A percentile compares a stretch with the other conserved stretches of the same genome.
phyloP scores from a whole-genome alignment of 1,284 basidiomycete species.

The Pyrrhoderma noxium region DNA sequence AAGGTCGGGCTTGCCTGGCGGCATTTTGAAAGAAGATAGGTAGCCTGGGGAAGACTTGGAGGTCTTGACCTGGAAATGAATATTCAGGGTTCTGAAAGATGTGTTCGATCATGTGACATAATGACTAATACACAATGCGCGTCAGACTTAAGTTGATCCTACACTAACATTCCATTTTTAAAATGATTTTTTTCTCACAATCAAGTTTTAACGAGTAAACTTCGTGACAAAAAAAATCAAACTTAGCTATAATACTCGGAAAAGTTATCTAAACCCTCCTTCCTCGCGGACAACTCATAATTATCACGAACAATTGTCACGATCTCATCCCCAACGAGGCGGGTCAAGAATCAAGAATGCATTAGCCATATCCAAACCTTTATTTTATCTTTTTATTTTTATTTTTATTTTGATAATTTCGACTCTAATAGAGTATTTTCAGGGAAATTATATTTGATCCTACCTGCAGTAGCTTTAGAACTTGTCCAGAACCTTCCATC shows the following conservation, averaged over 20 bases:
- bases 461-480: slow-evolving; percentile 34
- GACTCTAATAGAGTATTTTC: too few relatives aligned
- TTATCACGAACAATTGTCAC: slow-evolving; percentile 22
- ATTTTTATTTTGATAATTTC: too few relatives aligned
- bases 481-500: slow-evolving; percentile 35
- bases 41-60: neutral
- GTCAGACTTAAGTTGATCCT: neutral
- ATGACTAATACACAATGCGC: neutral
- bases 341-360: slow-evolving; percentile 32
- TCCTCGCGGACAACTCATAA: slow-evolving; percentile 26
- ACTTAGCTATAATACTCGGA: slow-evolving; percentile 26
- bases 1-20: slow-evolving; percentile 58
- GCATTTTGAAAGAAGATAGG: slow-evolving; percentile 10
- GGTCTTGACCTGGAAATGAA: neutral
- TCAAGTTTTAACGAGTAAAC: too few relatives aligned
- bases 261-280: slow-evolving; percentile 30
- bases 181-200: too few relatives aligned
- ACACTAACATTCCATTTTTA: neutral
- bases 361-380: slow-evolving; percentile 30
- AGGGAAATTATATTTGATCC: too few relatives aligned
- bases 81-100: neutral
- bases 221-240: too few relatives aligned
- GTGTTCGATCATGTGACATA: neutral
- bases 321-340: slow-evolving; percentile 28
- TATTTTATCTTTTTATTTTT: too few relatives aligned